phyloP scores from a whole-genome alignment of 495 filamentous ascomycete species.

The Glonium stellatum region DNA sequence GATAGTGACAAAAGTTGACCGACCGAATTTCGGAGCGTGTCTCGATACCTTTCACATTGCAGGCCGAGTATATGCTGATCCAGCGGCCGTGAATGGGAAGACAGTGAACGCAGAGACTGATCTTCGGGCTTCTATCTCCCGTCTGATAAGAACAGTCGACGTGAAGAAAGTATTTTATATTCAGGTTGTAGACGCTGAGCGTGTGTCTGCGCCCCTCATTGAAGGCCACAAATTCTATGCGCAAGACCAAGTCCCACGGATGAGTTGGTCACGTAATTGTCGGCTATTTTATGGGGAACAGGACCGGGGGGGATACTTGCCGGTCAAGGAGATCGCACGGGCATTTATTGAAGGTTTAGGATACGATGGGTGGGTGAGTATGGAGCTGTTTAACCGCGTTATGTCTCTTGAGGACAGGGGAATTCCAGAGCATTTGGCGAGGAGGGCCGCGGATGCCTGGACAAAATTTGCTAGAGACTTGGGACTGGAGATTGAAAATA shows the following conservation, averaged over 20 bases:
- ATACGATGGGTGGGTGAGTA: constrained; percentile 69
- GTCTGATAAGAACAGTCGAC: constrained; percentile 52
- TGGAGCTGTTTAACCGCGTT: constrained; percentile 68
- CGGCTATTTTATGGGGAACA: constrained; percentile 69
- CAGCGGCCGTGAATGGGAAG: constrained; percentile 46
- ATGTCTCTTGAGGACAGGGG: constrained; percentile 47
- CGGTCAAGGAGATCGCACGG: constrained; percentile 53
- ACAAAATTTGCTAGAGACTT: constrained; percentile 50
- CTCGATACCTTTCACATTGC: constrained; percentile 79
- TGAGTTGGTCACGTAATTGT: constrained; percentile 79
- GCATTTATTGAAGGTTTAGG: constrained; percentile 58
- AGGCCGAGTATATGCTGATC: constrained; percentile 67
- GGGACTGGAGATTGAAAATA: background rate
- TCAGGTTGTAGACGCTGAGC: constrained; percentile 72
- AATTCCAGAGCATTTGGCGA: constrained; percentile 58
- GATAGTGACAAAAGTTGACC: constrained; percentile 56
- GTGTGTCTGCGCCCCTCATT: constrained; percentile 51
- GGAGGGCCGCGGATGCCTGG: constrained; percentile 58
- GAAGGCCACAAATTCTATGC: constrained; percentile 59
- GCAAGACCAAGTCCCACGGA: constrained; percentile 55
- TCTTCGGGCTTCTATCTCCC: constrained; percentile 50
- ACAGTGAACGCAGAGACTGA: constrained; percentile 52
- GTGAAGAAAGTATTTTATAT: constrained; percentile 69
- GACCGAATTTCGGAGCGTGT: constrained; percentile 70
- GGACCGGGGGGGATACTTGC: constrained; percentile 64